Conservation (phyloP, 352 stramenopile genomes). For the Saprolegnia diclina region DNA sequence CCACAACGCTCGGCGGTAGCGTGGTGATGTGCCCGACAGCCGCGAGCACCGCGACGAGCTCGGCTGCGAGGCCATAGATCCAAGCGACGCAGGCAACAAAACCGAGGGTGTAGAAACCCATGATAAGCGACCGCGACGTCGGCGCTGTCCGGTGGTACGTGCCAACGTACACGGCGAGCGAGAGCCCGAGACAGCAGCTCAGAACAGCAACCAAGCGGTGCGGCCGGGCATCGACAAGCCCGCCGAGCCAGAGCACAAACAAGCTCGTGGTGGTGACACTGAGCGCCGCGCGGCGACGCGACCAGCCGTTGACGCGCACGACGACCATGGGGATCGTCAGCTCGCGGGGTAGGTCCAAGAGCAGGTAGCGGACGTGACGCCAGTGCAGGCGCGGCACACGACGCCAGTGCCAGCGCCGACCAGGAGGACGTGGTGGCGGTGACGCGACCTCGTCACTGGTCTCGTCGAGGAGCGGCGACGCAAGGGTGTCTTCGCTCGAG, state of each 20-base stretch:
- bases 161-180: slow-evolving; percentile 57
- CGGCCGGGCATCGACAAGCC: slow-evolving; percentile 31
- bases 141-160: slow-evolving; percentile 60
- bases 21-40: slow-evolving; percentile 69
- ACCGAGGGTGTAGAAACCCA: slow-evolving; percentile 49
- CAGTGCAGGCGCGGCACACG: background rate
- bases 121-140: slow-evolving; percentile 39
- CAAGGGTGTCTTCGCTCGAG: slow-evolving; percentile 35
- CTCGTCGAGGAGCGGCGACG: slow-evolving; percentile 50
- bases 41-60: slow-evolving; percentile 78
- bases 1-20: slow-evolving; percentile 66
- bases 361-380: slow-evolving; percentile 33
- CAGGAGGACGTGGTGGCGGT: background rate
- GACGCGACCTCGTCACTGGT: background rate
- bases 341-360: slow-evolving; percentile 52
- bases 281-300: slow-evolving; percentile 74
- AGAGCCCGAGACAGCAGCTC: slow-evolving; percentile 30
- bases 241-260: slow-evolving; percentile 73
- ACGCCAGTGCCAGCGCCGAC: background rate
- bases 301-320: slow-evolving; percentile 48
- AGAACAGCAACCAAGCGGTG: slow-evolving; percentile 42
- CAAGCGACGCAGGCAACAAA: slow-evolving; percentile 85
- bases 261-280: slow-evolving; percentile 78
- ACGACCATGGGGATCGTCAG: slow-evolving; percentile 68
- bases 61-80: slow-evolving; percentile 87